phyloP scores from a whole-genome alignment of 192 early-diverging fungal species.

The Funneliformis mosseae region DNA sequence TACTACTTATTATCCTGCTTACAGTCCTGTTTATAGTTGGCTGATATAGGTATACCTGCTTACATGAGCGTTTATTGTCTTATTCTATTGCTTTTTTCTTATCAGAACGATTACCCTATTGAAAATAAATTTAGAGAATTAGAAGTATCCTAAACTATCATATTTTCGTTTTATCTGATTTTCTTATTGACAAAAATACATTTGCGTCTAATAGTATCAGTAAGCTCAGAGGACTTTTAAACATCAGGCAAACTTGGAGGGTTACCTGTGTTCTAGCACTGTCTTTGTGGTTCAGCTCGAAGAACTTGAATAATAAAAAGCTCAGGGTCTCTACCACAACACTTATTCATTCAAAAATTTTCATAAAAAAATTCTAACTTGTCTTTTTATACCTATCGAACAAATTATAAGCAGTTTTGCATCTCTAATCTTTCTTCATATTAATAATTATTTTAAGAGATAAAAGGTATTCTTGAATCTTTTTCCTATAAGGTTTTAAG shows the following conservation, averaged over 20 bases:
- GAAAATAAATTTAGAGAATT: background rate
- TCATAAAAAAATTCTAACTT: slow-evolving; percentile 12
- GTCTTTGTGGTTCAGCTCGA: slow-evolving; percentile 12
- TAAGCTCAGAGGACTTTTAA: slow-evolving; percentile 24
- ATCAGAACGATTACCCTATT: slow-evolving; percentile 1
- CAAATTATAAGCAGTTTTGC: background rate
- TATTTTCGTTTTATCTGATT: background rate
- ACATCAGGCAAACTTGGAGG: slow-evolving; percentile 10
- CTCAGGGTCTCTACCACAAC: slow-evolving; percentile 16
- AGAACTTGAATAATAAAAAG: slow-evolving; percentile 23
- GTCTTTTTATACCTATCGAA: background rate
- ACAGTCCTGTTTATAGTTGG: background rate
- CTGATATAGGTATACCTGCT: background rate
- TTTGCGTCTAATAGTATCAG: slow-evolving; percentile 3
- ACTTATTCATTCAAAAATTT: background rate
- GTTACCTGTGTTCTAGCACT: slow-evolving; percentile 14
- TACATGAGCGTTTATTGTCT: background rate
- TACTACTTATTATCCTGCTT: background rate
- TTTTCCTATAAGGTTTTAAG: slow-evolving; percentile 3
- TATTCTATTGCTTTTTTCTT: background rate
- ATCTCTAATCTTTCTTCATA: slow-evolving; percentile 5
- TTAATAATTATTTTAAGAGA: slow-evolving; percentile 6
- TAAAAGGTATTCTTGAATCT: slow-evolving; percentile 11
- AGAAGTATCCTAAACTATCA: background rate
- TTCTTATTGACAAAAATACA: background rate